A percentile compares a stretch with the other conserved stretches of the same genome.
These are phyloP conservation scores for Leucocoprinus birnbaumii DNA, from an alignment of 768 basidiomycete species.

Conservation along the genomic window DNA sequence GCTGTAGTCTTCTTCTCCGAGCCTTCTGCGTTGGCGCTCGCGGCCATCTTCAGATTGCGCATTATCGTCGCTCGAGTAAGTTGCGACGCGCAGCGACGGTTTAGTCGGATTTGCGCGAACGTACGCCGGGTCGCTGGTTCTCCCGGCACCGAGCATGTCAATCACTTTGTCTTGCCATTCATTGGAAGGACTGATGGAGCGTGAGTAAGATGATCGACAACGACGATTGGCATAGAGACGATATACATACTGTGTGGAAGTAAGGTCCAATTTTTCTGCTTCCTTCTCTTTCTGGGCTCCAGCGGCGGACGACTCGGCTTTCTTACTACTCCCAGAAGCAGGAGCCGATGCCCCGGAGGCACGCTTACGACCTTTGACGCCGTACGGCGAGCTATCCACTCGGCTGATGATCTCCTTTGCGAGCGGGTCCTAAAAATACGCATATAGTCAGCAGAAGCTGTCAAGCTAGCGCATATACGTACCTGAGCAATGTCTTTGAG, in stretches of 20 bases:
- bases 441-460: slow-evolving; percentile 5
- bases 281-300: slow-evolving; percentile 20
- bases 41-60: slow-evolving; percentile 35
- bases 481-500: slow-evolving; percentile 52
- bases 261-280: slow-evolving; percentile 32
- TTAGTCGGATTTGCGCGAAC: neutral
- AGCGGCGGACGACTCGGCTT: slow-evolving; percentile 20
- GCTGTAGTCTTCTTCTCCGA: slow-evolving; percentile 31
- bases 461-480: slow-evolving; percentile 16
- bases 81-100: slow-evolving; percentile 8
- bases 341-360: slow-evolving; percentile 23
- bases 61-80: slow-evolving; percentile 24
- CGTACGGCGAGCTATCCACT: slow-evolving; percentile 81
- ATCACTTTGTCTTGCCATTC: slow-evolving; percentile 81
- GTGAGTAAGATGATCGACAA: neutral
- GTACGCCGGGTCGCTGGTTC: slow-evolving; percentile 14
- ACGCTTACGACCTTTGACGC: slow-evolving; percentile 63
- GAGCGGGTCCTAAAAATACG: slow-evolving; percentile 57
- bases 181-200: slow-evolving; percentile 58
- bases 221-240: slow-evolving; percentile 1
- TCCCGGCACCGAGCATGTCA: slow-evolving; percentile 31
- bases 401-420: slow-evolving; percentile 79
- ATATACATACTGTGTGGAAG: slow-evolving; percentile 59
- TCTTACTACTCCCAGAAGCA: slow-evolving; percentile 16
- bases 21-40: slow-evolving; percentile 39